Conservation (phyloP, 805 yeast genomes). For the Ogataea naganishii region DNA sequence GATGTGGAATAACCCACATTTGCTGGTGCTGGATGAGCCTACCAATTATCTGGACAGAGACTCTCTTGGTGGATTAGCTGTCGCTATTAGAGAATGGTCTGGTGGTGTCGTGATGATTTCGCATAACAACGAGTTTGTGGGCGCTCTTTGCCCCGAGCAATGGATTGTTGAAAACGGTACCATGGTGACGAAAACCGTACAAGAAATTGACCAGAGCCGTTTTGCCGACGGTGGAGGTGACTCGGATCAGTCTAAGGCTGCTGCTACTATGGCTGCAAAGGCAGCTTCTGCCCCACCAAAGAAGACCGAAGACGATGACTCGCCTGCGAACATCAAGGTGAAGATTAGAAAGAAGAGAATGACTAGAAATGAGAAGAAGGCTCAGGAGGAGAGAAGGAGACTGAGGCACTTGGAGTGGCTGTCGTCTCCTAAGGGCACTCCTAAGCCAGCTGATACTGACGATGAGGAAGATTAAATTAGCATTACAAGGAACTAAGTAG, state of each 20-base stretch:
- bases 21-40: slow-evolving; percentile 95
- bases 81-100: slow-evolving; percentile 95
- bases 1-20: slow-evolving; percentile 98
- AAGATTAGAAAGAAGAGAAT: slow-evolving; percentile 90
- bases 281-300: slow-evolving; percentile 36
- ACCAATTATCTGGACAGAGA: slow-evolving; percentile 97
- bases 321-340: slow-evolving; percentile 94
- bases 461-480: slow-evolving; percentile 70
- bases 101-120: slow-evolving; percentile 99
- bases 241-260: slow-evolving; percentile 33
- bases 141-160: slow-evolving; percentile 96
- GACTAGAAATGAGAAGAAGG: slow-evolving; percentile 93
- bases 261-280: slow-evolving; percentile 35
- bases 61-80: slow-evolving; percentile 93
- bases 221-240: slow-evolving; percentile 72
- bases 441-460: slow-evolving; percentile 88
- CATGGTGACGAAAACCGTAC: slow-evolving; percentile 75
- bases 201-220: slow-evolving; percentile 64
- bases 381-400: slow-evolving; percentile 88
- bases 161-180: slow-evolving; percentile 95
- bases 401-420: slow-evolving; percentile 92
- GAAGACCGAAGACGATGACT: slow-evolving; percentile 65
- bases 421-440: slow-evolving; percentile 95
- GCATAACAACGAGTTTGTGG: slow-evolving; percentile 93
- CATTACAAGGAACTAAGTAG: no score